Percentiles rank a stretch among this genome's conserved stretches.
phyloP scores from a whole-genome alignment of 1,139 yeast genomes.

The Candida buenavistaensis region DNA sequence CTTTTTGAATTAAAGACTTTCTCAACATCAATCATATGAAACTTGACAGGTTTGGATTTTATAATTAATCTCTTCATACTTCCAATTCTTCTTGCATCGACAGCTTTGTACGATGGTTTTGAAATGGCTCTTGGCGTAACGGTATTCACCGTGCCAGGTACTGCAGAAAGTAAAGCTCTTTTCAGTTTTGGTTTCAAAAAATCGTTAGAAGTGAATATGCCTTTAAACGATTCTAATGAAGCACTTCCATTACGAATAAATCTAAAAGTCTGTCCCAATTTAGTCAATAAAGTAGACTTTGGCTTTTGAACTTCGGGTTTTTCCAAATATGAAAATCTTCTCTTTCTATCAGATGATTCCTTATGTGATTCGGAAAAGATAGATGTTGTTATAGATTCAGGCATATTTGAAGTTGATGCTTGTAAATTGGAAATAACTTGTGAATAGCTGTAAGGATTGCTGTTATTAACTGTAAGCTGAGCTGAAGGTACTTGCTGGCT shows the following conservation, averaged over 20 bases:
- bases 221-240: constrained; percentile 20
- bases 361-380: constrained; percentile 20
- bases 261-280: constrained; percentile 39
- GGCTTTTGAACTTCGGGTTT: constrained; percentile 13
- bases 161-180: constrained; percentile 12
- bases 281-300: constrained; percentile 30
- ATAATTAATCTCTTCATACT: constrained; percentile 38
- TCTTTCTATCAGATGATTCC: constrained; percentile 19
- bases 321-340: constrained; percentile 20
- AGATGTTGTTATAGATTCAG: constrained; percentile 39
- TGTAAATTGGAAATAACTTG: constrained; percentile 20
- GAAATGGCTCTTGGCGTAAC: constrained; percentile 16
- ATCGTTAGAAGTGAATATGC: constrained; percentile 26
- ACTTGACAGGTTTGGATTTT: constrained; percentile 43
- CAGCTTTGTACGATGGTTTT: constrained; percentile 16
- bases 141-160: constrained; percentile 7
- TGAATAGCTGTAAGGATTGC: constrained; percentile 29
- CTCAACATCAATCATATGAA: constrained; percentile 46
- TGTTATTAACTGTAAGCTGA: constrained; percentile 11
- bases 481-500: too few species aligned
- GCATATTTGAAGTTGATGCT: constrained; percentile 17
- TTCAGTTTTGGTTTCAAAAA: constrained; percentile 18
- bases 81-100: constrained; percentile 18
- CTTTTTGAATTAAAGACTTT: constrained; percentile 37
- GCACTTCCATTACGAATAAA: constrained; percentile 27